These are phyloP conservation scores for Amaranthus tricolor DNA, from an alignment of 179 eudicot genomes.

Conservation along the genomic window DNA sequence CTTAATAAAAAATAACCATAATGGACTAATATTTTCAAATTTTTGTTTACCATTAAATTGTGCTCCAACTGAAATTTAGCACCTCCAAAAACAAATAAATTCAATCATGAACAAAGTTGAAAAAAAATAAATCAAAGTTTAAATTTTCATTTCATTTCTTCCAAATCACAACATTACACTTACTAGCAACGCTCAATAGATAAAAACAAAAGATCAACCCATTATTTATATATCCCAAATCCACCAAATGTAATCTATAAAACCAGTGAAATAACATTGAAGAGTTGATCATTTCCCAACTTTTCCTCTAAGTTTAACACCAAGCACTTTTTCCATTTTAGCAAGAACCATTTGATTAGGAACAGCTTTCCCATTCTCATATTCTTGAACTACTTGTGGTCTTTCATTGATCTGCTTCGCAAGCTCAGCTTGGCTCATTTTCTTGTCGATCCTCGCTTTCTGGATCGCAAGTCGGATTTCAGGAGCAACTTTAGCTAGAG, in stretches of 20 bases:
- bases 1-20: too few relatives aligned
- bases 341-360: slow-evolving; percentile 61
- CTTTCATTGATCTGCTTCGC: slow-evolving; percentile 60
- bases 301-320: slow-evolving; percentile 68
- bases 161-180: not conserved
- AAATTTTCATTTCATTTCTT: too few relatives aligned
- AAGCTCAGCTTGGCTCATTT: slow-evolving; percentile 71
- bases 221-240: not conserved
- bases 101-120: too few relatives aligned
- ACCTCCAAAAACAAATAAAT: too few relatives aligned
- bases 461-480: slow-evolving; percentile 61
- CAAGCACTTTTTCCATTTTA: slow-evolving; percentile 67
- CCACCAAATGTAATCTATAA: not conserved
- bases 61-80: too few relatives aligned
- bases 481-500: slow-evolving; percentile 38
- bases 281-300: slow-evolving; percentile 13
- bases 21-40: too few relatives aligned
- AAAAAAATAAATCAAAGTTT: too few relatives aligned
- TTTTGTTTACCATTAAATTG: too few relatives aligned
- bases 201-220: too few relatives aligned
- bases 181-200: too few relatives aligned
- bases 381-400: slow-evolving; percentile 72
- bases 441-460: slow-evolving; percentile 67
- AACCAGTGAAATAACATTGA: not conserved
- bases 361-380: slow-evolving; percentile 78